Evolutionary conservation across 306 rosid species (phyloP), one percentile per base, ranked within the genome.

Genomic region (Hippophae rhamnoides): DNA sequence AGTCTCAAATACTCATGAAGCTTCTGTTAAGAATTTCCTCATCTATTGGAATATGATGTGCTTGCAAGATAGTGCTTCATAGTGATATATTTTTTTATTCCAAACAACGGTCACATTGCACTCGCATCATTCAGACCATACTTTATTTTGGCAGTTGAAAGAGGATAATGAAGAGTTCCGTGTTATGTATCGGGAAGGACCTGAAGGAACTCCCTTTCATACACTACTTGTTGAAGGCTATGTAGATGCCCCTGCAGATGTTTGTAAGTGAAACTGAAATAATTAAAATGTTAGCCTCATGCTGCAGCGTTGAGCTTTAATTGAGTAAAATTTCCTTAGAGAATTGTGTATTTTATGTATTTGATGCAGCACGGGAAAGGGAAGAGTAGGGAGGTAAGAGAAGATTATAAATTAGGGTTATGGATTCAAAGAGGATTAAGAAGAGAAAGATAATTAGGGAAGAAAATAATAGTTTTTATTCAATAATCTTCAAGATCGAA

Each of bases 181-280:
- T 12, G 97, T 93, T 13, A 93, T 93, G 99, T 93, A 93, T 74
- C 84, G 86, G 8, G 95, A 86, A 75, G 99, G 97, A 60, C 83
- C 78, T 13, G 63, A 78, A 70, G 99, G 97, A 72, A 77, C 84
- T 74, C 97, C 99, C 3, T 85, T 69, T 74, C 97, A 93, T 76
- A 72, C 90, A 7, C 74, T 93, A 79, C 86, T 93, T 51, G 94
- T 70, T 59, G 99, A 93, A 79, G 99, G 99, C 74, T 93, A 78
- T 62, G 77, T 88, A 62, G 97, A 88, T 49, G 99, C 94, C 45
- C 86, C 99, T 54, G 62, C 75, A 57, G 95, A 88, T 84, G 72
- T 78, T 73, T 84, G 99, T 93, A 62, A 88, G 99, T 82, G 26
- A 49, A 76, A 57, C 23, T 18, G 23, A 18, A 18, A 18, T 42